Evolutionary conservation across 352 stramenopile genomes (phyloP), one percentile per base, ranked within the genome.

Genomic region (Lagenidium giganteum): DNA sequence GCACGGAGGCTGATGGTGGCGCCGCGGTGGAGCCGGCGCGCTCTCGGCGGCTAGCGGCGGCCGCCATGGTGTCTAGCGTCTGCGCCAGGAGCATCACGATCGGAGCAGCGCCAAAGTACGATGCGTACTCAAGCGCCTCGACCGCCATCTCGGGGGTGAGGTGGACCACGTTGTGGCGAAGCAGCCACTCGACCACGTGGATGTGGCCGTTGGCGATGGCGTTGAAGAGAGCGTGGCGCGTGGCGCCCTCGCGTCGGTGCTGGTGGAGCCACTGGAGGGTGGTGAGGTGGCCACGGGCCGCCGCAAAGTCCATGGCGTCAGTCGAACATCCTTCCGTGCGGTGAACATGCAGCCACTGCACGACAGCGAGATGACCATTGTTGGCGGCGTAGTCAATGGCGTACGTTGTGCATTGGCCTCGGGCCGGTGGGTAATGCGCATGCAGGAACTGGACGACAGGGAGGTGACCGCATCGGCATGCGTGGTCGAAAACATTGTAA

Each of bases 321-420:
- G 46, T 54, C 18, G 36, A 29, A 22, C 38, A 54, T 5, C 37
- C 36, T 25, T 47, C 38, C 1, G 2, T 34, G 13, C 36, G 46
- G 31, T 54, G 22, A 8, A 3, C n/a, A 17, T 54, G 46, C 3
- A 54, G 38, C 46, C 46, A 54, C 37, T 54, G 46, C 12, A 54
- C 36, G 28, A 54, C 22, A 3, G 40, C 28, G 3, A 54, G 30
- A 13, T 32, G 46, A 9, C 46, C 46, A 14, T 54, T 29, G 13
- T 47, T 26, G 29, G 46, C 38, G n/a, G 46, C 46, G 14, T 18
- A 22, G 37, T 54, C 46, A 18, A 54, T 47, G 5, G 38, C 46
- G 23, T 35, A 41, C 23, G 30, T 42, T 7, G 37, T 36, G 48
- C 70, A 84, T n/a, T n/a, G n/a, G 22, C 37, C 47, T 42, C 32